Conservation (phyloP, 257 asterid genomes). For the Jacaranda copaia region DNA sequence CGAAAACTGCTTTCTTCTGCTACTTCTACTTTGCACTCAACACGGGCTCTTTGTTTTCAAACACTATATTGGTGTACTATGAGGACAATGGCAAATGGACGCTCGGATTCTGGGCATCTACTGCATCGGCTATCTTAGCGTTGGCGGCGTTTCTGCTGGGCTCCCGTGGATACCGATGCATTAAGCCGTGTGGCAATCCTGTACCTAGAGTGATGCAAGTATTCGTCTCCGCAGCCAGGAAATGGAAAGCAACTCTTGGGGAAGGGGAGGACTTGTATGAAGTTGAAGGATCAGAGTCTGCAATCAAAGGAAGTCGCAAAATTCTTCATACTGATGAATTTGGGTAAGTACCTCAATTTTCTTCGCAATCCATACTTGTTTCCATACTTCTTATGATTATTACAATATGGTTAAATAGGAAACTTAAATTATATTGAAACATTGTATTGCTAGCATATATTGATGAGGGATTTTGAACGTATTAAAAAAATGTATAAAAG, state of each 20-base stretch:
- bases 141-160: constrained; percentile 54
- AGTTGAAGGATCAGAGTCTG: constrained; percentile 56
- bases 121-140: constrained; percentile 56
- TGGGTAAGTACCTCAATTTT: constrained; percentile 41
- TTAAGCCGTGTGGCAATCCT: constrained; percentile 75
- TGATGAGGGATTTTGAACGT: too few species aligned
- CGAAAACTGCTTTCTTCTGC: constrained; percentile 58
- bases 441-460: too few species aligned
- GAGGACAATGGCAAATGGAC: constrained; percentile 81
- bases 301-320: constrained; percentile 70
- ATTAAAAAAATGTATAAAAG: too few species aligned
- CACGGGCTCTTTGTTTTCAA: constrained; percentile 70
- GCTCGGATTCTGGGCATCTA: constrained; percentile 71
- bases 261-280: constrained; percentile 53
- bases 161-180: constrained; percentile 49
- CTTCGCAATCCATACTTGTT: not conserved
- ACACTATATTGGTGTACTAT: constrained; percentile 69
- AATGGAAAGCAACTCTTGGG: constrained; percentile 31
- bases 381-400: not conserved
- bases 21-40: constrained; percentile 83
- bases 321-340: constrained; percentile 64
- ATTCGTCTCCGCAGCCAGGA: constrained; percentile 56
- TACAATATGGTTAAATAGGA: too few species aligned
- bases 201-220: constrained; percentile 69
- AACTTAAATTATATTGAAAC: too few species aligned